These are phyloP conservation scores for Geotrichum histeridarum DNA, from an alignment of 1,139 yeast species.

Conservation along the genomic window DNA sequence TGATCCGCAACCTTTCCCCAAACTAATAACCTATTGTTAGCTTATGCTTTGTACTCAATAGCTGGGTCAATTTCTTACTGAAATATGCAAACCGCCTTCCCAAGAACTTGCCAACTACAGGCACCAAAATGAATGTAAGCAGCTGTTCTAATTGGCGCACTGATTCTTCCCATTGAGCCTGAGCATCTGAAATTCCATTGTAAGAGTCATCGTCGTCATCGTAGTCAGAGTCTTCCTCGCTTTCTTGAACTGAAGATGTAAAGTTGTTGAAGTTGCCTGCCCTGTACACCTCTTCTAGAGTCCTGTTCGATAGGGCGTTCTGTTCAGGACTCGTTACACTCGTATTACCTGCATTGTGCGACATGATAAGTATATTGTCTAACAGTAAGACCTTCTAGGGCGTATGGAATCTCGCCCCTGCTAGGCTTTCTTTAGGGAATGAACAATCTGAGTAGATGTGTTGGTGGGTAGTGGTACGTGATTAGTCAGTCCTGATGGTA, in stretches of 20 bases:
- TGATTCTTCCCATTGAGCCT: constrained; percentile 78
- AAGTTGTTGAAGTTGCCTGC: too few species aligned
- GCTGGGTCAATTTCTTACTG: constrained; percentile 25
- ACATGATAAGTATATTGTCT: too few species aligned
- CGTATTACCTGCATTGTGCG: too few species aligned
- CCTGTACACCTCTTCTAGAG: too few species aligned
- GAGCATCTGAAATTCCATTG: constrained; percentile 43
- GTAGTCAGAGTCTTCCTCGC: constrained; percentile 1
- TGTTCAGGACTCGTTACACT: too few species aligned
- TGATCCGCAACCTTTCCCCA: constrained; percentile 17
- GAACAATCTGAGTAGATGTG: too few species aligned
- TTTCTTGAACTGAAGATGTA: not conserved
- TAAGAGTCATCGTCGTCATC: not conserved
- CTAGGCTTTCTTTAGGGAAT: too few species aligned
- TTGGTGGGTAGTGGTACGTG: too few species aligned
- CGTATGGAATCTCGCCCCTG: too few species aligned
- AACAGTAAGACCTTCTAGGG: too few species aligned
- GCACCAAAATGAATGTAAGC: constrained; percentile 55
- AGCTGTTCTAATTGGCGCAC: constrained; percentile 56
- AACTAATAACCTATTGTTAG: constrained; percentile 6
- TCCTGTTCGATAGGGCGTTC: too few species aligned
- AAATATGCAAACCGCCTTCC: constrained; percentile 59
- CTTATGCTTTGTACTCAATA: not conserved
- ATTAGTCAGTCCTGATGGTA: too few species aligned
- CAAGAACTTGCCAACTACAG: constrained; percentile 62